Conservation (phyloP, 139 green algal genomes). For the Micromonas commoda region DNA sequence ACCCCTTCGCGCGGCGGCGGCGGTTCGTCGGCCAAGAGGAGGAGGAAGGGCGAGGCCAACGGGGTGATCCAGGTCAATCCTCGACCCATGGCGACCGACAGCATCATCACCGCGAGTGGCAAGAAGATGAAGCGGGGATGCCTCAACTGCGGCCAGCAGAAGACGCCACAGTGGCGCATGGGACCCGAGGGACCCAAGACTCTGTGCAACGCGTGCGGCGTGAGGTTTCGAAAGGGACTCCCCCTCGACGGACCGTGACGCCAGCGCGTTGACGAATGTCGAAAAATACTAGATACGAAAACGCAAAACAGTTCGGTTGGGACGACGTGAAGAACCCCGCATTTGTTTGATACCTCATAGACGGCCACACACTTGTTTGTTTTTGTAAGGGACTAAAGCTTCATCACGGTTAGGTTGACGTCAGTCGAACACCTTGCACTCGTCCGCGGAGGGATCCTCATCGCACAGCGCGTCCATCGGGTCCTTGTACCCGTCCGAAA, state of each 20-base stretch:
- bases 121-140: not conserved
- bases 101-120: not conserved
- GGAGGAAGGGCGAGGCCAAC: not conserved
- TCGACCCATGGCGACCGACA: not conserved
- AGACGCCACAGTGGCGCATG: slow-evolving; percentile 47
- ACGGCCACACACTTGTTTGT: too few species aligned
- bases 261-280: not conserved
- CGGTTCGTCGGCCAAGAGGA: not conserved
- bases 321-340: too few species aligned
- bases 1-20: too few species aligned
- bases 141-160: slow-evolving; percentile 37
- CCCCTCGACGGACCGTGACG: not conserved
- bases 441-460: too few species aligned
- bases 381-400: too few species aligned
- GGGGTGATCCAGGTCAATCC: too few species aligned
- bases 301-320: too few species aligned
- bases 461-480: too few species aligned
- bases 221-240: not conserved
- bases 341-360: too few species aligned
- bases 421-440: too few species aligned
- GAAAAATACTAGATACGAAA: not conserved
- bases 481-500: too few species aligned
- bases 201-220: slow-evolving; percentile 48
- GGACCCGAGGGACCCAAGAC: slow-evolving; percentile 42
- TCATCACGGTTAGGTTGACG: not conserved